Evolutionary conservation across 2,329 filamentous ascomycete genomes (phyloP), one percentile per base, ranked within the genome.

Genomic region (Zalaria obscura): DNA sequence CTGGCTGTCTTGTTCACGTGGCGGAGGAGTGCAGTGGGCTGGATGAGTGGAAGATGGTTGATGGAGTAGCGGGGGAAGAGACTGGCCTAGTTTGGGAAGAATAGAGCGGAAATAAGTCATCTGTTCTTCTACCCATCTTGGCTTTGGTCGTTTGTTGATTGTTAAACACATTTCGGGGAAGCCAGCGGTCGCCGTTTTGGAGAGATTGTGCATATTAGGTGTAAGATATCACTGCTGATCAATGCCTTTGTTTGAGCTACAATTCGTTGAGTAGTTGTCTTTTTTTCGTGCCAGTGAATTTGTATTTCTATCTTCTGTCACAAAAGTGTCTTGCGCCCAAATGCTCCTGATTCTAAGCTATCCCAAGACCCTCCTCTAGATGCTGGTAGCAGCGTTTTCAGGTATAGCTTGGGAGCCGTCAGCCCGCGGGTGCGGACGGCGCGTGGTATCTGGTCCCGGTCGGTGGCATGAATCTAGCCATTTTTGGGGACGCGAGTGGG

Each of bases 221-320:
- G 29, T 32, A 32, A 32, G 29, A 32, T 32, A 32, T 32, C 29
- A 32, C 29, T 32, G 29, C 29, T n/a, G 18, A 18, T 35, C 39
- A 41, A 9, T 9, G 25, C 32, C n/a, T 37, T 27, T 28, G 34
- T 27, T 40, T 40, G 36, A 40, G 35, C 25, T 32, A 32, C 35
- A 40, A 36, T 36, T 27, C 31, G n/a, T 35, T 35, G n/a, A 10
- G 25, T 40, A 6, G 10, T 37, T 27, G 28, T 35, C 9, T 8
- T 33, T n/a, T 9, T 33, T 40, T 18, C 10, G 4, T 29, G 8
- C n/a, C 31, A 27, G 28, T 18, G 18, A 2, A 2, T 18, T 18
- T 18, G 18, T 18, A 18, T 18, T 18, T 18, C 18, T 18, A 18
- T 18, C 18, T 18, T 18, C n/a, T 18, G 18, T 18, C 18, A 18